Base-by-base conservation (phyloP, 1,139 yeast species). In the Arxiozyma telluris region DNA sequence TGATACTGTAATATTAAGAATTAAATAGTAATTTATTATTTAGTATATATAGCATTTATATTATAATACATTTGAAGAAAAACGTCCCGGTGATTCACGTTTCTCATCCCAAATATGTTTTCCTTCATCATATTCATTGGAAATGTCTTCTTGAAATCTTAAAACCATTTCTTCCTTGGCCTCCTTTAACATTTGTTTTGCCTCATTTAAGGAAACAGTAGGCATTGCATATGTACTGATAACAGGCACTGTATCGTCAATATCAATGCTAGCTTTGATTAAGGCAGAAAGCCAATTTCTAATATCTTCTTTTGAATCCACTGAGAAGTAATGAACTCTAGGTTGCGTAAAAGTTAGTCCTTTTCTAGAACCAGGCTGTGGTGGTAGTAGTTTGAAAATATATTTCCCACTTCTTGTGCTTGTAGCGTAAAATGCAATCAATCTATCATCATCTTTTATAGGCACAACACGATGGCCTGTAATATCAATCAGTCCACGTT, bases 291-390 rank as follows among this genome's bases (percentile, higher is more conserved):
- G 81, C 99, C 99, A 93, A 1, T 79, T 80, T 64, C 96, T 78
- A 96, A 93, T 86, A 58, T 91, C 97, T 50, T 89, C 96, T 55
- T 78, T 81, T 0, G 90, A 78, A 54, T 93, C 98, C 43, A 90
- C 96, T 0, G 98, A 97, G 76, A 94, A 93, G 70, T 85, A 93
- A 65, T 93, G 98, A 2, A 91, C 88, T 61, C 88, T 88, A 42
- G 96, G 98, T 61, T 91, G 96, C 0, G 98, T 93, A 67, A 94
- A 93, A 0, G 96, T 91, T 55, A 94, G 80, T 0, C 98, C 98
- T 70, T 91, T 93, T 60, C 85, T 84, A 59, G 93, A 88, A 0
- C 99, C 99, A 0, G 98, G 98, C 1, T 96, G 96, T 0, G 99
- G 99, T 2, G 99, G 99, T 1, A 90, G 83, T 21, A 93, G 70